Conservation (phyloP, 495 filamentous ascomycete genomes). For the Amniculicola lignicola region DNA sequence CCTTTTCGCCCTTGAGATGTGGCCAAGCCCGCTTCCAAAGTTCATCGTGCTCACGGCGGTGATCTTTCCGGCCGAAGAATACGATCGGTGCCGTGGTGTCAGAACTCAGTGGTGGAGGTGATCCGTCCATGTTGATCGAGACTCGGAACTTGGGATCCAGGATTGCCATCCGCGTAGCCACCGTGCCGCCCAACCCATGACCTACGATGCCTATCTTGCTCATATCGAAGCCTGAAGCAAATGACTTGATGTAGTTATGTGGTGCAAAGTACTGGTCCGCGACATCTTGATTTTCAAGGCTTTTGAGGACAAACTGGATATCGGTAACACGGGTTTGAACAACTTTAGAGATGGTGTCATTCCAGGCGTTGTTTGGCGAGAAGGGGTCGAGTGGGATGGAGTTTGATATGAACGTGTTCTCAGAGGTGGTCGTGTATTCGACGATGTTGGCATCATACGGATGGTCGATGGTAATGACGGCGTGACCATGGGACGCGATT, state of each 20-base stretch:
- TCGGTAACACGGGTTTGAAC: neutral
- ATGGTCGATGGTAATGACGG: slow-evolving; percentile 11
- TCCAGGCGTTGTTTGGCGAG: neutral
- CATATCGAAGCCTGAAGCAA: neutral
- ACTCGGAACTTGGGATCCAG: neutral
- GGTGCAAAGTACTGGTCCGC: neutral
- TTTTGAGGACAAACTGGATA: neutral
- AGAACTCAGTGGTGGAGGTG: neutral
- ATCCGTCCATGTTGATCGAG: slow-evolving; percentile 7
- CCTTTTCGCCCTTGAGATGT: neutral
- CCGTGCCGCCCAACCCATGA: slow-evolving; percentile 6
- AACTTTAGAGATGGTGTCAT: neutral
- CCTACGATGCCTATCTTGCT: neutral
- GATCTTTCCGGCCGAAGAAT: slow-evolving; percentile 2
- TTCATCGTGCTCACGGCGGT: neutral
- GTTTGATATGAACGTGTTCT: neutral
- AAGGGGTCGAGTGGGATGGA: slow-evolving; percentile 3
- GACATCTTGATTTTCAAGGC: neutral
- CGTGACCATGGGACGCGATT: neutral
- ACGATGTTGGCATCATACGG: slow-evolving; percentile 5
- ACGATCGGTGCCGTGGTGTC: neutral
- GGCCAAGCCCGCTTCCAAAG: neutral
- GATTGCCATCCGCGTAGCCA: neutral
- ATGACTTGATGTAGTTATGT: too few relatives aligned
- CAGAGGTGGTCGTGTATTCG: neutral